Evolutionary conservation across 2,329 filamentous ascomycete species (phyloP).

Genomic region (Ascochyta lentis): DNA sequence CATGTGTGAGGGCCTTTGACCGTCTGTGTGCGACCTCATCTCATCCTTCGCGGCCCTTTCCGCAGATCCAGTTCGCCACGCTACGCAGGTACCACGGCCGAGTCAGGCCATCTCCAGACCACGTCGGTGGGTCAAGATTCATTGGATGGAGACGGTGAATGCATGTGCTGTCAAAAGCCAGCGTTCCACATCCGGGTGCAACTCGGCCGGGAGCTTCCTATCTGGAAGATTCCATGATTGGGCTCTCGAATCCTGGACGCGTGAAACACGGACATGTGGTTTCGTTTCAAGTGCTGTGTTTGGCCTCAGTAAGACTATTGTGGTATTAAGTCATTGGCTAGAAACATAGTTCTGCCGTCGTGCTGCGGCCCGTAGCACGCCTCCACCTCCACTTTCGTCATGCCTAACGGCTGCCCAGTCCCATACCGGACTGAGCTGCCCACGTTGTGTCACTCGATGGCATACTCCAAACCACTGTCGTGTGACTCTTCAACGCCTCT

Average conservation of each 20-base stretch:
- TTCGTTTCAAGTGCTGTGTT: conserved; percentile 22
- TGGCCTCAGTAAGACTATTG: conserved; percentile 24
- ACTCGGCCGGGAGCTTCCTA: conserved; percentile 11
- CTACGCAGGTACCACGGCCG: conserved; percentile 13
- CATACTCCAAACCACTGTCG: conserved; percentile 5
- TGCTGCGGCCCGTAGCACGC: conserved; percentile 17
- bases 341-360: conserved; percentile 17
- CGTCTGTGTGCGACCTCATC: conserved; percentile 1
- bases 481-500: conserved; percentile 37
- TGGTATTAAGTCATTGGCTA: conserved; percentile 25
- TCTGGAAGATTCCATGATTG: conserved; percentile 15
- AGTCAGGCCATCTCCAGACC: conserved; percentile 11
- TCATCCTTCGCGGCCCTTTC: conserved; percentile 13
- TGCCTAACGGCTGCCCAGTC: conserved; percentile 10
- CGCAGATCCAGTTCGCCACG: conserved; percentile 17
- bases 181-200: conserved; percentile 7
- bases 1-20: background rate
- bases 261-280: conserved; percentile 18
- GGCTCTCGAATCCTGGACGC: background rate
- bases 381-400: conserved; percentile 18
- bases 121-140: conserved; percentile 10
- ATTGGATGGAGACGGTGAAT: conserved; percentile 18
- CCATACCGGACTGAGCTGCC: background rate
- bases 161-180: conserved; percentile 16
- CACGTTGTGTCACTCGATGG: background rate